Base-by-base conservation (phyloP, 345 rosid species). In the Leavenworthia alabamica region DNA sequence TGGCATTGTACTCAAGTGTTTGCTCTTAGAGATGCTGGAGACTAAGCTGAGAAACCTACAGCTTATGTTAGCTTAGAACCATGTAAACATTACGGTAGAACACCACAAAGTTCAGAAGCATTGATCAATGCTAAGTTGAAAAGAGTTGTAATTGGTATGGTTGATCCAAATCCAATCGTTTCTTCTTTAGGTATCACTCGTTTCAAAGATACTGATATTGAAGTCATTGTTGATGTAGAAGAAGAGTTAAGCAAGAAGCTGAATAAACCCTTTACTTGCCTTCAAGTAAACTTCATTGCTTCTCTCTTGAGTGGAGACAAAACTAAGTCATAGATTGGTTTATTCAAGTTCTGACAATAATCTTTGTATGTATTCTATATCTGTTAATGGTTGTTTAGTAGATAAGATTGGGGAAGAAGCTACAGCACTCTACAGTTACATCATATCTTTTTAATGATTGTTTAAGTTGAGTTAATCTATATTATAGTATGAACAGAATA, bases 61-160 rank as follows among this genome's bases (percentile, higher is more conserved):
- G 87, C 96, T 44, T 93, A 89, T 58, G 97, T 89, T 73, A 87
- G 88, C 64, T 74, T 89, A 39, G 99, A 93, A 74, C 99, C 99
- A 1, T 87, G 99, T 71, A 85, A 93, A 59, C 95, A 87, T 70
- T 70, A 77, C 55, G 97, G 99, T 8, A 82, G 96, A 79, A 93
- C 95, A 28, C 96, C 96, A n/a, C 96, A 96, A 0, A 87, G 96
- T 51, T 66, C 86, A 31, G 94, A 93, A 69, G 99, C 97, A 15
- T 46, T 89, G 62, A 80, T 89, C 45, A 80, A 83, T 65, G 96
- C 96, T 55, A 85, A 85, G 56, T 86, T 85, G 71, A 93, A 84
- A 67, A 84, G 76, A 77, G 88, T 80, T 59, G 94, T 87, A 2
- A 43, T 85, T 7, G 97, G 97, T 12, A 89, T 89, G 83, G 79